These are phyloP conservation scores for Ascochyta lentis DNA, from an alignment of 2,329 filamentous ascomycete species.

Conservation along the genomic window DNA sequence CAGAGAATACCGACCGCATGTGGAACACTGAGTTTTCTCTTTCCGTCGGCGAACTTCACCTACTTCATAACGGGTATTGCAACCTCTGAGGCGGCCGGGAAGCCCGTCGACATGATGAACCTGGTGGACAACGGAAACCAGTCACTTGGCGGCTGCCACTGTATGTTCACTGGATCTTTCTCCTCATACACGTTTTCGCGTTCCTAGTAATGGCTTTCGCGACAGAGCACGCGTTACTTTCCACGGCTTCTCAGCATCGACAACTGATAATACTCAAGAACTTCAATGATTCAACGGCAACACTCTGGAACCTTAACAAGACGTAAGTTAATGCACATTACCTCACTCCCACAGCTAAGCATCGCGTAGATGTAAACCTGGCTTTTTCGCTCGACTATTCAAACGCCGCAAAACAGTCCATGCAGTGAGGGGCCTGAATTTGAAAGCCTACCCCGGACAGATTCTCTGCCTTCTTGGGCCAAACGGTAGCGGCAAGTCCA, in stretches of 20 bases:
- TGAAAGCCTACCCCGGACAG: slow-evolving; percentile 31
- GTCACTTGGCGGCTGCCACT: slow-evolving; percentile 23
- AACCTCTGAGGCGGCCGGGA: slow-evolving; percentile 21
- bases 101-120: slow-evolving; percentile 22
- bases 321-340: slow-evolving; percentile 17
- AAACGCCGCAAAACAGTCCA: slow-evolving; percentile 27
- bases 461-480: slow-evolving; percentile 38
- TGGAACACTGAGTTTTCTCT: slow-evolving; percentile 27
- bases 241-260: slow-evolving; percentile 28
- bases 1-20: slow-evolving; percentile 17
- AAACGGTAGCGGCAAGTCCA: slow-evolving; percentile 37
- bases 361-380: slow-evolving; percentile 18
- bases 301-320: slow-evolving; percentile 26
- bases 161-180: slow-evolving; percentile 31
- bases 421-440: slow-evolving; percentile 29
- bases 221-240: slow-evolving; percentile 29
- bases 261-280: slow-evolving; percentile 40
- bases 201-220: slow-evolving; percentile 32
- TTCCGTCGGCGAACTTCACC: slow-evolving; percentile 32
- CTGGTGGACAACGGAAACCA: slow-evolving; percentile 2
- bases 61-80: slow-evolving; percentile 36
- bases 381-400: slow-evolving; percentile 26
- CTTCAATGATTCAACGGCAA: slow-evolving; percentile 50
- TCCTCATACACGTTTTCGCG: slow-evolving; percentile 28
- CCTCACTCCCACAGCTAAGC: background rate